Conservation (phyloP, 1,284 basidiomycete species). For the Puccinia novopanici region DNA sequence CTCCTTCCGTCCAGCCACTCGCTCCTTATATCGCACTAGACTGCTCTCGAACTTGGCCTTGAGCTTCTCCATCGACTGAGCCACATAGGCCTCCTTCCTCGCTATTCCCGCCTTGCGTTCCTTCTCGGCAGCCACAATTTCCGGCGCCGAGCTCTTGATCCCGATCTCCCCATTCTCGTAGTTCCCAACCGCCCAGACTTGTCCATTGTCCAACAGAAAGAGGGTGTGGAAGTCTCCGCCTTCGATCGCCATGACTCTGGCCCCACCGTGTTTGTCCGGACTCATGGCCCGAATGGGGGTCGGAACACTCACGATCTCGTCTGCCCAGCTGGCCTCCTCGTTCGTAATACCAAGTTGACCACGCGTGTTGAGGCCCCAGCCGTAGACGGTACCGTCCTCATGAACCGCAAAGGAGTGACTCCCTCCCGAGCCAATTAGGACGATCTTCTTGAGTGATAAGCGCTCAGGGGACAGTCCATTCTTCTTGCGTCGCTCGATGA, state of each 20-base stretch:
- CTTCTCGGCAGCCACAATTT: slow-evolving; percentile 62
- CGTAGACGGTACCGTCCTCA: slow-evolving; percentile 76
- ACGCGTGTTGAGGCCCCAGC: slow-evolving; percentile 85
- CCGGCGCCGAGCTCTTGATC: slow-evolving; percentile 66
- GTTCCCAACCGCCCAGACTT: slow-evolving; percentile 79
- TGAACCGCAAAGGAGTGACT: slow-evolving; percentile 89
- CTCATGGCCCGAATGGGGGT: slow-evolving; percentile 69
- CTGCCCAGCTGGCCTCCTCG: slow-evolving; percentile 62
- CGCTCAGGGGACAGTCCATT: slow-evolving; percentile 80
- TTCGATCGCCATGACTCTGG: slow-evolving; percentile 66
- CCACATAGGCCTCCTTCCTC: slow-evolving; percentile 53
- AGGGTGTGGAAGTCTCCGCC: slow-evolving; percentile 84
- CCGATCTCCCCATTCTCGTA: slow-evolving; percentile 78
- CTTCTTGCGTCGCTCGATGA: slow-evolving; percentile 78
- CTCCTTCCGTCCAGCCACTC: slow-evolving; percentile 56
- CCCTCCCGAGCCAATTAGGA: slow-evolving; percentile 74
- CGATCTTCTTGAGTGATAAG: slow-evolving; percentile 74
- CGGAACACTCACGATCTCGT: slow-evolving; percentile 70
- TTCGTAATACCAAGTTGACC: slow-evolving; percentile 69
- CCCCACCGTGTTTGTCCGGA: slow-evolving; percentile 69
- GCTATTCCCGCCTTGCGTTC: slow-evolving; percentile 58
- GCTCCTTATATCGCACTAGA: slow-evolving; percentile 54
- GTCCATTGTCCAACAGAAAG: slow-evolving; percentile 79
- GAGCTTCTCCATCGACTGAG: slow-evolving; percentile 57
- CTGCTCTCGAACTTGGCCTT: slow-evolving; percentile 50